These are phyloP conservation scores for Stephanodiscus minutulus DNA, from an alignment of 108 stramenopile genomes.

Conservation along the genomic window DNA sequence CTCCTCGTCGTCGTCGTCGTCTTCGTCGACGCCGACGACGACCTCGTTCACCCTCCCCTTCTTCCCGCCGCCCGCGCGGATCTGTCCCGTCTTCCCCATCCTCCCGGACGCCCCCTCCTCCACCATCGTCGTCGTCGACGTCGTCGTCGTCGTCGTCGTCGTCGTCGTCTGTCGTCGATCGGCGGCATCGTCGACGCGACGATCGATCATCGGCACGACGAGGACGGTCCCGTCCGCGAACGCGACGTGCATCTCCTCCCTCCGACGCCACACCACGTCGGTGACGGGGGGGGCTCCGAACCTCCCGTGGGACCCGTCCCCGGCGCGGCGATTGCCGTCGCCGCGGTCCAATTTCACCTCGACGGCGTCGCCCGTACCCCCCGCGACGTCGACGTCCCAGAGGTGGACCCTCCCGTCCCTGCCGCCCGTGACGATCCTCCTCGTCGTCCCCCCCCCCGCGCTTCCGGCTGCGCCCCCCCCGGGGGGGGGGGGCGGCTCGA, in stretches of 20 bases:
- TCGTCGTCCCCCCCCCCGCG: not conserved
- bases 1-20: constrained; percentile 49
- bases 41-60: not conserved
- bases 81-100: not conserved
- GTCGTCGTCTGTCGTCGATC: too few species aligned
- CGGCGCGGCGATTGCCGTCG: too few species aligned
- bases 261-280: not conserved
- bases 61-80: not conserved
- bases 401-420: constrained; percentile 62
- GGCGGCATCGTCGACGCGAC: too few species aligned
- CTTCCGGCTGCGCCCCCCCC: not conserved
- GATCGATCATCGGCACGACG: not conserved
- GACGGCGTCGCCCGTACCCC: not conserved
- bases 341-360: constrained; percentile 2
- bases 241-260: constrained; percentile 9
- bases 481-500: constrained; percentile 26
- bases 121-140: not conserved
- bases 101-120: not conserved
- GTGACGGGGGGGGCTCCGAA: not conserved
- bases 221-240: constrained; percentile 38
- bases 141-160: not conserved
- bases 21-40: constrained; percentile 1
- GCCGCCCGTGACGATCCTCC: constrained; percentile 55
- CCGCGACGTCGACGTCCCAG: constrained; percentile 53
- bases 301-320: not conserved